Conservation (phyloP, 768 basidiomycete genomes). For the Mycena chlorophos region DNA sequence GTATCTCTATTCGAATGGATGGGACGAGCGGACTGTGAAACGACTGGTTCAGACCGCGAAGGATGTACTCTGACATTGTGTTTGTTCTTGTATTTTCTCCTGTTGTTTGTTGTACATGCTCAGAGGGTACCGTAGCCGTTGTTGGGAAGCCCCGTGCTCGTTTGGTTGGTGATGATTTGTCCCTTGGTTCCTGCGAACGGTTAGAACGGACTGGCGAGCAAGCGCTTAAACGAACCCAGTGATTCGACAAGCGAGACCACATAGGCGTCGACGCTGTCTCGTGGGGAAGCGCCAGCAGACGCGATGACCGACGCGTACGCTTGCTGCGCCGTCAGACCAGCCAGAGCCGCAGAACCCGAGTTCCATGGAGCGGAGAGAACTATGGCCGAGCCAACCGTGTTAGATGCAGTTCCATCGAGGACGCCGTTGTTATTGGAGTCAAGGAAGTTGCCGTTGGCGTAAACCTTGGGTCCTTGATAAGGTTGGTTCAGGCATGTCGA, state of each 20-base stretch:
- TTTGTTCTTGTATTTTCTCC: not conserved
- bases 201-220: no score
- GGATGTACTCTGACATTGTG: not conserved
- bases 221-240: no score
- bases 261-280: conserved; percentile 25
- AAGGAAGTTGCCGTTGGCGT: conserved; percentile 22
- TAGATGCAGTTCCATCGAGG: conserved; percentile 24
- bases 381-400: conserved; percentile 21
- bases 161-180: conserved; percentile 25
- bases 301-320: conserved; percentile 24
- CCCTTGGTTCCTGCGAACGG: no score
- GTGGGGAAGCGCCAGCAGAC: conserved; percentile 21
- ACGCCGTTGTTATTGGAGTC: conserved; percentile 25
- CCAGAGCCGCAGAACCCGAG: conserved; percentile 18
- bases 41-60: conserved; percentile 16
- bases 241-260: conserved; percentile 23
- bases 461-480: no score
- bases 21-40: conserved; percentile 14
- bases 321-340: conserved; percentile 20
- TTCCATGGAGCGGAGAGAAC: conserved; percentile 21
- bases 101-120: not conserved
- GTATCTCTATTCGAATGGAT: conserved; percentile 34
- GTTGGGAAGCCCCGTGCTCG: conserved; percentile 22
- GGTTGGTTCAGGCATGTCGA: no score
- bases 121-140: conserved; percentile 26